These are phyloP conservation scores for Rhizopus sp. DNA, from an alignment of 371 early-diverging fungal species.

Conservation along the genomic window DNA sequence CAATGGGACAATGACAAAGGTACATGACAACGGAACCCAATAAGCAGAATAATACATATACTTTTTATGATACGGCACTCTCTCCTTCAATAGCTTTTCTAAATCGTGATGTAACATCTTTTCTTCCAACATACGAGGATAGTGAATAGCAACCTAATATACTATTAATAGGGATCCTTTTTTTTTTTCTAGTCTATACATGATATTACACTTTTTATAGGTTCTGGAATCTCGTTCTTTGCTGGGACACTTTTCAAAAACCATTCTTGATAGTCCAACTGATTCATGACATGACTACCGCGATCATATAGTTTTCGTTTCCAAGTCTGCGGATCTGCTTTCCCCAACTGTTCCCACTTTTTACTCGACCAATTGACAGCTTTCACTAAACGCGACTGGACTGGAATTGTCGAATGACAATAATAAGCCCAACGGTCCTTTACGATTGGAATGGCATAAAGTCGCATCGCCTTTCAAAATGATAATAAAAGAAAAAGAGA, in stretches of 20 bases:
- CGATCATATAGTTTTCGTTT: conserved; percentile 60
- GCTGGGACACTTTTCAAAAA: conserved; percentile 77
- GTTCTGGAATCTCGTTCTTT: conserved; percentile 46
- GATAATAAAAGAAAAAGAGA: conserved; percentile 6
- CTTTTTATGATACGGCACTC: conserved; percentile 71
- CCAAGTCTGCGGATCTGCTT: conserved; percentile 53
- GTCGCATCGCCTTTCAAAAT: conserved; percentile 26
- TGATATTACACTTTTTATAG: conserved; percentile 42
- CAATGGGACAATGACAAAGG: conserved; percentile 75
- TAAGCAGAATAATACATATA: conserved; percentile 72
- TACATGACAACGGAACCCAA: conserved; percentile 70
- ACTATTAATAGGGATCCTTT: neutral
- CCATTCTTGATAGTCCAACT: conserved; percentile 75
- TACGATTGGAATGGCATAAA: conserved; percentile 50
- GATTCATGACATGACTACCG: conserved; percentile 72
- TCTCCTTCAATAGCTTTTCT: conserved; percentile 42
- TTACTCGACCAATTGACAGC: conserved; percentile 56
- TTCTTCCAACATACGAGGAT: conserved; percentile 44
- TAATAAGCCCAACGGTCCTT: conserved; percentile 55
- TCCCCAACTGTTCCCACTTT: conserved; percentile 66
- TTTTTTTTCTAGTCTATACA: neutral
- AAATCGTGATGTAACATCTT: conserved; percentile 48
- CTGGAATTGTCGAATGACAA: conserved; percentile 46
- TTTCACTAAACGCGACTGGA: conserved; percentile 51
- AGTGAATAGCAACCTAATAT: conserved; percentile 46